A percentile compares a stretch with the other conserved stretches of the same genome.
These are phyloP conservation scores for Panaeolus papilionaceus DNA, from an alignment of 768 basidiomycete species.

Conservation along the genomic window DNA sequence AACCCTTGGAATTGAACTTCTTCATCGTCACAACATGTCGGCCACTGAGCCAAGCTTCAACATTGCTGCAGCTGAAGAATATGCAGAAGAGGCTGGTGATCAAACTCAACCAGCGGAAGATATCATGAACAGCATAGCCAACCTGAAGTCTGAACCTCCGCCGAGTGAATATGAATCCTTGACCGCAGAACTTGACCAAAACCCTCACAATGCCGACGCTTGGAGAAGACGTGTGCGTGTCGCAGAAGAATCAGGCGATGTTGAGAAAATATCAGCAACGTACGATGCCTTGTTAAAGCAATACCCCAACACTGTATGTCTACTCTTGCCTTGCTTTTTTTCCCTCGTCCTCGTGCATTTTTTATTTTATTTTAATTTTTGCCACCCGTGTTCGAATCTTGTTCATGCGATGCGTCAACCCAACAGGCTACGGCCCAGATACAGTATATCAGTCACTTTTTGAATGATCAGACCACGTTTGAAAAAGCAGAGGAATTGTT, in stretches of 20 bases:
- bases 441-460: conserved; percentile 80
- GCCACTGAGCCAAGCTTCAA: conserved; percentile 18
- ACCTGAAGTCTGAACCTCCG: conserved; percentile 38
- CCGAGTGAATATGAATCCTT: conserved; percentile 73
- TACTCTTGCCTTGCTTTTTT: conserved; percentile 20
- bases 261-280: conserved; percentile 78
- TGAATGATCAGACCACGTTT: conserved; percentile 68
- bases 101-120: conserved; percentile 42
- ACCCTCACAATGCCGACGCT: conserved; percentile 76
- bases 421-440: conserved; percentile 82
- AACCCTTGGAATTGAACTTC: conserved; percentile 14
- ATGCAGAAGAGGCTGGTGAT: conserved; percentile 33
- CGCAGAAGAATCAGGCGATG: conserved; percentile 78
- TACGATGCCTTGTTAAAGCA: conserved; percentile 85
- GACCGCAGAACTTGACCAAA: conserved; percentile 65
- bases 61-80: conserved; percentile 25
- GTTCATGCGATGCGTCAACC: conserved; percentile 13
- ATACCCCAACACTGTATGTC: conserved; percentile 92
- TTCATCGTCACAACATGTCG: conserved; percentile 23
- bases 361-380: conserved; percentile 8
- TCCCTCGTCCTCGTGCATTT: not conserved
- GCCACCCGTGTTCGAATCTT: conserved; percentile 14
- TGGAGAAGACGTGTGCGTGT: conserved; percentile 82
- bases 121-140: conserved; percentile 40
- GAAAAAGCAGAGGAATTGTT: conserved; percentile 88